phyloP scores from a whole-genome alignment of 2,329 filamentous ascomycete genomes.

The Acrocalymma vagum region DNA sequence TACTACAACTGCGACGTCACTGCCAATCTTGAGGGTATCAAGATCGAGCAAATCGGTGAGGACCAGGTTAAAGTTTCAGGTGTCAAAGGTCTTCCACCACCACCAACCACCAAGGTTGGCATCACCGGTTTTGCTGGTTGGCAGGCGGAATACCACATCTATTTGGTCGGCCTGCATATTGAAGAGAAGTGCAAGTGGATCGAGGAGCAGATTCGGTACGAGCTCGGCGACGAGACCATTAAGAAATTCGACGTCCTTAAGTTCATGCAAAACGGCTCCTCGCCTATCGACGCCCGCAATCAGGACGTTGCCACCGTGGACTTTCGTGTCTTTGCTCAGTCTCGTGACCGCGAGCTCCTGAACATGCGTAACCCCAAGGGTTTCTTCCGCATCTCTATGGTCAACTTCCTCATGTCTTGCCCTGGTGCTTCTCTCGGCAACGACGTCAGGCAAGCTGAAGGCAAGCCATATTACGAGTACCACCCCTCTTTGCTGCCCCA shows the following conservation, averaged over 20 bases:
- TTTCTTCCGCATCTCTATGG: constrained; percentile 52
- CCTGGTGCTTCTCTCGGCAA: constrained; percentile 47
- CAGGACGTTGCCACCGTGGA: constrained; percentile 61
- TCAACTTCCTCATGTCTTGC: constrained; percentile 52
- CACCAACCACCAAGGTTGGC: constrained; percentile 59
- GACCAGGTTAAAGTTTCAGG: constrained; percentile 60
- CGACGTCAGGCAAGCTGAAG: constrained; percentile 34
- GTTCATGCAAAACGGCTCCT: constrained; percentile 52
- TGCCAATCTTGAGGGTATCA: constrained; percentile 58
- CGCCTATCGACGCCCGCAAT: constrained; percentile 48
- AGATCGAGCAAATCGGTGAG: constrained; percentile 59
- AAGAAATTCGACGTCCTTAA: constrained; percentile 47
- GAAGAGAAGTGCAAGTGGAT: constrained; percentile 55
- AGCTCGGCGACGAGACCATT: constrained; percentile 45
- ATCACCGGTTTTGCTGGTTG: constrained; percentile 57
- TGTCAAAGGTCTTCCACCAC: constrained; percentile 53
- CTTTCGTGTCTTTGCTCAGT: constrained; percentile 58
- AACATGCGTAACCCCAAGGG: constrained; percentile 49
- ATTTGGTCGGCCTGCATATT: constrained; percentile 56
- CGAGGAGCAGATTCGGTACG: constrained; percentile 45
- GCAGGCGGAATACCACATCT: constrained; percentile 57
- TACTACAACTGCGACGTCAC: constrained; percentile 66
- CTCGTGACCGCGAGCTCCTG: constrained; percentile 49
- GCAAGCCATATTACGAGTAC: constrained; percentile 50
- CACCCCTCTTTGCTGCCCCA: constrained; percentile 48